Conservation (phyloP, 768 basidiomycete genomes). For the Clathrus columnatus region DNA sequence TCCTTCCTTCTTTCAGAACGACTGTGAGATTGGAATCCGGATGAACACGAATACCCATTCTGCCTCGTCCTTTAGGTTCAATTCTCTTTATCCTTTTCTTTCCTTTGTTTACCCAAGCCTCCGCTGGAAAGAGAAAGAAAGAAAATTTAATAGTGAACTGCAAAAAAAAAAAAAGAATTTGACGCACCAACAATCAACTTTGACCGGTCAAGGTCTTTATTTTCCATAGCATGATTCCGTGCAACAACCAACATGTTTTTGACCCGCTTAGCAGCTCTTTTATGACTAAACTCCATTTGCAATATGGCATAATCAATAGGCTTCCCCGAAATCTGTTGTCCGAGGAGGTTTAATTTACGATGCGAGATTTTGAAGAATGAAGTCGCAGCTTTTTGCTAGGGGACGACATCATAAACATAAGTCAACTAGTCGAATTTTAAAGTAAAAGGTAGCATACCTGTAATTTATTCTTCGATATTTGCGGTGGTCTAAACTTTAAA, state of each 20-base stretch:
- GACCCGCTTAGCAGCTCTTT: constrained; percentile 77
- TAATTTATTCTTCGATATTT: not conserved
- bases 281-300: constrained; percentile 95
- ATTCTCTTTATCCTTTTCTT: constrained; percentile 50
- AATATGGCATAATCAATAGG: constrained; percentile 93
- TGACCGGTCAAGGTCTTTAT: constrained; percentile 62
- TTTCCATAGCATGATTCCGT: constrained; percentile 71
- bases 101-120: constrained; percentile 93
- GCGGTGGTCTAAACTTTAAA: not conserved
- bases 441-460: constrained; percentile 2
- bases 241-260: constrained; percentile 85
- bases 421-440: not conserved
- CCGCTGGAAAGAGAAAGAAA: constrained; percentile 40
- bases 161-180: not conserved
- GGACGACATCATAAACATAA: not conserved
- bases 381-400: constrained; percentile 88
- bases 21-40: constrained; percentile 70
- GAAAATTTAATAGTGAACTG: not conserved
- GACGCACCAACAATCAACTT: constrained; percentile 77
- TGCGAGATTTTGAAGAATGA: constrained; percentile 89
- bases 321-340: constrained; percentile 78
- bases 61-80: constrained; percentile 79
- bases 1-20: constrained; percentile 73
- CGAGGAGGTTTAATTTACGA: constrained; percentile 85
- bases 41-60: constrained; percentile 67